Percentiles rank a stretch among this genome's conserved stretches.
phyloP scores from a whole-genome alignment of 108 stramenopile species.

The Conticribra guillardii region DNA sequence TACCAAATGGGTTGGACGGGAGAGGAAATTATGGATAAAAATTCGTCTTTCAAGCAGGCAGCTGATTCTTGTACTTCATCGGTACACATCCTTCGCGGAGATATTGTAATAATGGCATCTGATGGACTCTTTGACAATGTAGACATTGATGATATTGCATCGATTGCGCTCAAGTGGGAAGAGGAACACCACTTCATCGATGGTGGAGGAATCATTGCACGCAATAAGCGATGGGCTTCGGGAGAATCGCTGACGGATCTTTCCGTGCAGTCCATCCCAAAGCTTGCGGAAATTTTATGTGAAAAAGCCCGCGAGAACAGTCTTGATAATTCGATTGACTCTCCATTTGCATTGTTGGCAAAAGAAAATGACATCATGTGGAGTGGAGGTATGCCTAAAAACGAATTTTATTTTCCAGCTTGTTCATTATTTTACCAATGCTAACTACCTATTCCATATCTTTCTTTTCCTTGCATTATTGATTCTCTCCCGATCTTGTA shows the following conservation, averaged over 20 bases:
- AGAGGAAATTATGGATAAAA: conserved; percentile 63
- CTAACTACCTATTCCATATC: no score
- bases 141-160: conserved; percentile 91
- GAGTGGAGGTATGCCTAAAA: conserved; percentile 80
- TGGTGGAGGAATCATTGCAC: conserved; percentile 64
- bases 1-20: conserved; percentile 95
- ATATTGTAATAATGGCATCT: conserved; percentile 95
- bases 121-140: conserved; percentile 98
- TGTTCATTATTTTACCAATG: no score
- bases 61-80: conserved; percentile 88
- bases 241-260: conserved; percentile 63
- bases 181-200: conserved; percentile 78
- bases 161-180: conserved; percentile 91
- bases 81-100: conserved; percentile 91
- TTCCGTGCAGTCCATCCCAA: conserved; percentile 49
- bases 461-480: no score
- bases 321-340: conserved; percentile 78
- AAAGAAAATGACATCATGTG: conserved; percentile 99
- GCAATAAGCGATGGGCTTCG: conserved; percentile 75
- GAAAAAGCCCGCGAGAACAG: conserved; percentile 83
- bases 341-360: conserved; percentile 95
- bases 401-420: not conserved
- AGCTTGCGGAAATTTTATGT: conserved; percentile 59
- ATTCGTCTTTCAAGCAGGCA: conserved; percentile 83
- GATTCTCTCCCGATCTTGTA: no score